A percentile compares a stretch with the other conserved stretches of the same genome.
Conservation (phyloP, 2,329 filamentous ascomycete genomes). For the Colletotrichum aenigma region DNA sequence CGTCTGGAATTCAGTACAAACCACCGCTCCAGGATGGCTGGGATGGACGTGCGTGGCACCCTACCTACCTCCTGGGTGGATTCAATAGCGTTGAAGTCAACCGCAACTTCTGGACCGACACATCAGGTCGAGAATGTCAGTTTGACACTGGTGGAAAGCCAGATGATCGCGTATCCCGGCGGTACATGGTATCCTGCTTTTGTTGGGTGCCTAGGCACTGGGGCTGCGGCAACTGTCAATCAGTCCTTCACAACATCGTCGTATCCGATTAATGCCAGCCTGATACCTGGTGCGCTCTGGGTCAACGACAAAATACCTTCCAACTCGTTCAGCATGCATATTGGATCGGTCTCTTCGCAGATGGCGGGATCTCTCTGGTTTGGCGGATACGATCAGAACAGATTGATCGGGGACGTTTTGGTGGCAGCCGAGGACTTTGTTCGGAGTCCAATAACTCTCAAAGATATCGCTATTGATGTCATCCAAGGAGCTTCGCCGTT, state of each 20-base stretch:
- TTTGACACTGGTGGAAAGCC: conserved; percentile 27
- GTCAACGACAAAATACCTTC: conserved; percentile 31
- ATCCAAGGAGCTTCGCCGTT: conserved; percentile 43
- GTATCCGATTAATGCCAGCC: conserved; percentile 31
- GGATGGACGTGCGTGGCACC: conserved; percentile 21
- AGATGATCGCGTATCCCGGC: conserved; percentile 31
- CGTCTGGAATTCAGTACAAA: neutral
- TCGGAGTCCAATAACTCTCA: conserved; percentile 32
- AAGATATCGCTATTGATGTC: conserved; percentile 44
- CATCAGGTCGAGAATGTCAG: conserved; percentile 26
- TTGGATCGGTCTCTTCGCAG: conserved; percentile 36
- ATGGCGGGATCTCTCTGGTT: conserved; percentile 40
- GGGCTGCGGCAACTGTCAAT: conserved; percentile 28
- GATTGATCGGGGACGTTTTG: conserved; percentile 37
- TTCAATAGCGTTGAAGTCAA: neutral
- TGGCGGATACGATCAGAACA: conserved; percentile 45
- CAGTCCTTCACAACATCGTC: conserved; percentile 26
- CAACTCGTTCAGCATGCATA: conserved; percentile 46
- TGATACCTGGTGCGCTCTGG: conserved; percentile 31
- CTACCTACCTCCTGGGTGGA: neutral
- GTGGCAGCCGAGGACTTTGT: conserved; percentile 17
- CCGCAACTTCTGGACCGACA: neutral
- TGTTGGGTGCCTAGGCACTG: conserved; percentile 34
- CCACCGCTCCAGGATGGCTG: conserved; percentile 22
- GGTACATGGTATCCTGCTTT: conserved; percentile 32